These are phyloP conservation scores for Tricholoma matsutake DNA, from an alignment of 768 basidiomycete species.

Conservation along the genomic window DNA sequence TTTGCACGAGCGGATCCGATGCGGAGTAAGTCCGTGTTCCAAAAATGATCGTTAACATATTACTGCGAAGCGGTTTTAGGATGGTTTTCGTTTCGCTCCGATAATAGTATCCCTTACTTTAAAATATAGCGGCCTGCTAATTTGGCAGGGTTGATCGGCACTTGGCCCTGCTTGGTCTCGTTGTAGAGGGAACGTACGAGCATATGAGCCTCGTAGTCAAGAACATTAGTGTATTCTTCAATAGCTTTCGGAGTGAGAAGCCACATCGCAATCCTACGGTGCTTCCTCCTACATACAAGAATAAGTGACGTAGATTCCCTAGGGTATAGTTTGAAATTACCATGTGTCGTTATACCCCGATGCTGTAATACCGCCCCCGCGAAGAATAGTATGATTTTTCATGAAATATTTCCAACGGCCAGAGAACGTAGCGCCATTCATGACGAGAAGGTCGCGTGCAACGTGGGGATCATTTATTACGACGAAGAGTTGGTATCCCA, in stretches of 20 bases:
- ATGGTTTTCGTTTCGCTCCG: not conserved
- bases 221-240: constrained; percentile 27
- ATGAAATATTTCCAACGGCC: constrained; percentile 31
- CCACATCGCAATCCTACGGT: constrained; percentile 36
- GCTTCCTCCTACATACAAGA: constrained; percentile 32
- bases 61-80: constrained; percentile 25
- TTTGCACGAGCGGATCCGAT: constrained; percentile 32
- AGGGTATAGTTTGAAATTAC: constrained; percentile 12
- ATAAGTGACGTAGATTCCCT: not conserved
- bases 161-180: constrained; percentile 24
- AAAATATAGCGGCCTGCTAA: constrained; percentile 33
- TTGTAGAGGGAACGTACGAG: constrained; percentile 35
- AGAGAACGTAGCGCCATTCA: constrained; percentile 34
- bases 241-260: constrained; percentile 33
- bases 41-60: constrained; percentile 43
- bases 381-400: constrained; percentile 34
- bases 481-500: constrained; percentile 37
- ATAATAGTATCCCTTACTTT: constrained; percentile 10
- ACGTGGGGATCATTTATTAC: constrained; percentile 33
- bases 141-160: constrained; percentile 35
- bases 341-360: constrained; percentile 31
- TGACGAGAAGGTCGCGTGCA: constrained; percentile 33
- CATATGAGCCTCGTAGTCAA: constrained; percentile 39
- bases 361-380: constrained; percentile 31
- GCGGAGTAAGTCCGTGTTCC: constrained; percentile 38